Evolutionary conservation across 352 stramenopile species (phyloP), one percentile per base, ranked within the genome.

Genomic region (Phytophthora cactorum): DNA sequence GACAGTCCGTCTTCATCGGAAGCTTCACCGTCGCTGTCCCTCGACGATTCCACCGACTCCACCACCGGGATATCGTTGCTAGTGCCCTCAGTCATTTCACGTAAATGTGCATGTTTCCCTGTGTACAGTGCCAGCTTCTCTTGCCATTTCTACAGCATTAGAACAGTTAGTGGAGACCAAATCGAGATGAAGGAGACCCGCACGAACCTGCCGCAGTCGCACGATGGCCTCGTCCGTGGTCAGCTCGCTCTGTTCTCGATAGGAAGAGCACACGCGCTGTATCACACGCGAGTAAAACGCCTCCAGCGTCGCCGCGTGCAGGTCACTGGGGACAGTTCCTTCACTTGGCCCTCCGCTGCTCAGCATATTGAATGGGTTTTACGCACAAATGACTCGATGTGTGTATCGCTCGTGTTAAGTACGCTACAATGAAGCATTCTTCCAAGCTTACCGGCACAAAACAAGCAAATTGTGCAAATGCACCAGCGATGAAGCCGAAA

Each of bases 241-340:
- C 0, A 39, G 32, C 43, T 76, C 58, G n/a, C 65, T 70, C 27
- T 75, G 25, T 54, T 82, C 47, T n/a, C 49, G 58, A 44, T 88
- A 88, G 7, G 66, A 66, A 45, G 60, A 54, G 51, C 81, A 90
- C 45, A 90, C 81, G 45, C 83, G 81, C n/a, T 65, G 61, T 45
- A 91, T 85, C 14, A 90, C 76, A 41, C 81, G 81, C 54, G 74
- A 53, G 59, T 91, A 91, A 56, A 91, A 86, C 27, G 70, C 79
- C 32, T 75, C 70, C 7, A 90, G 32, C 14, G 50, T 68, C 51
- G 72, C 74, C 15, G 74, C 55, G 7, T 66, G 32, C 15, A 22
- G 38, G 39, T 64, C 46, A 9, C 39, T 39, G 34, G 34, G 34
- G 34, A 2, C 34, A 12, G 7, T 14, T 14, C 7, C 34, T 34